Base-by-base conservation (phyloP, 371 early-diverging fungal genomes). In the Polyrhizophydium stewartii region DNA sequence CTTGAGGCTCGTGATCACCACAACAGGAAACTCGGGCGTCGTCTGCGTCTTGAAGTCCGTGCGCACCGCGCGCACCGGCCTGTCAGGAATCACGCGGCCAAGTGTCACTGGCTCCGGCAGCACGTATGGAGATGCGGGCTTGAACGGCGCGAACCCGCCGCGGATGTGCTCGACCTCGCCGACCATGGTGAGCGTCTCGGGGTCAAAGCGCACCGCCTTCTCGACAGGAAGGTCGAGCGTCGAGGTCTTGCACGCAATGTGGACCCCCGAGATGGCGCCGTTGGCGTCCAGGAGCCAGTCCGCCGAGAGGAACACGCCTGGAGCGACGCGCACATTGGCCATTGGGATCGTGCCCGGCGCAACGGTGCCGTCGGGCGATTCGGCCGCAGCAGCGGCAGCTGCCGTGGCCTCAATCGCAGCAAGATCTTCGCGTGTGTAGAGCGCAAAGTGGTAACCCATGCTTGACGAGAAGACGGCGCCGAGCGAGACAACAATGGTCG, bases 111-210 rank as follows among this genome's bases (percentile, higher is more conserved):
- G 30, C 6, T 64, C 74, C 1, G 77, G 72, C 10, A 76, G 37
- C 22, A 49, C 58, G 64, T 76, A 76, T 0, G 64, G 57, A n/a
- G 63, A 56, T 0, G 62, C 32, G 0, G 77, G 74, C 49, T 70
- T 69, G 60, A 69, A 76, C 35, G 65, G 37, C 60, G 59, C 63
- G 66, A 74, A 74, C 17, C 35, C 53, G 3, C 62, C 64, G 43
- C 70, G 66, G 19, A 76, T 56, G 25, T 66, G 59, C 21, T 71
- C 72, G 1, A 66, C 72, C 13, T 74, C 70, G 1, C 72, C 76
- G 7, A 52, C 55, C 17, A 50, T 47, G 6, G 70, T 61, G 2
- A 62, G 60, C 13, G 68, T 72, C 12, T 32, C 38, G 12, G 63
- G 58, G 12, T 71, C 56, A 24, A 76, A 33, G 1, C 69, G 66